phyloP scores from a whole-genome alignment of 2,329 filamentous ascomycete species.

The Ampelomyces quisqualis region DNA sequence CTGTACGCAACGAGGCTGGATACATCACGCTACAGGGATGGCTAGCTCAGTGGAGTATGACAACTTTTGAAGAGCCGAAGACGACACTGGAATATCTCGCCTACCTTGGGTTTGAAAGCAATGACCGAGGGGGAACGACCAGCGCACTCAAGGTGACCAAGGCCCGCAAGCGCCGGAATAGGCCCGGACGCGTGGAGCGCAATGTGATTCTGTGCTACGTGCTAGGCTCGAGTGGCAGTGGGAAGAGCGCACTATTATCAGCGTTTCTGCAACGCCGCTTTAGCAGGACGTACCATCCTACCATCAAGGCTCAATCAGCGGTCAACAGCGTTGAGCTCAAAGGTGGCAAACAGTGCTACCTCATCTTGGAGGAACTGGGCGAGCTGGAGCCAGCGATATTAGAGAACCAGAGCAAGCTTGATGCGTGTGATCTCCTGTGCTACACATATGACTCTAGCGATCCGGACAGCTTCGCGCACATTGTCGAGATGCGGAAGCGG shows the following conservation, averaged over 20 bases:
- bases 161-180: constrained; percentile 78
- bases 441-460: constrained; percentile 97
- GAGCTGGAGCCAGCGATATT: constrained; percentile 93
- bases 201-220: constrained; percentile 95
- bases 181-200: constrained; percentile 82
- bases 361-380: constrained; percentile 92
- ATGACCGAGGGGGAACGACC: constrained; percentile 69
- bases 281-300: constrained; percentile 79
- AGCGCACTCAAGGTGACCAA: constrained; percentile 93
- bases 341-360: constrained; percentile 93
- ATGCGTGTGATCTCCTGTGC: constrained; percentile 90
- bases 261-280: constrained; percentile 90
- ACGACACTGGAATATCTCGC: constrained; percentile 95
- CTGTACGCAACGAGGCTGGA: constrained; percentile 91
- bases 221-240: constrained; percentile 78
- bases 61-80: constrained; percentile 92
- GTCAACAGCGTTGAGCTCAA: constrained; percentile 96
- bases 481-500: constrained; percentile 75
- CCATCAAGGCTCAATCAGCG: constrained; percentile 88
- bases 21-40: constrained; percentile 96
- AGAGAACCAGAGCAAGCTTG: constrained; percentile 85
- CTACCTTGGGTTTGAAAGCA: constrained; percentile 89
- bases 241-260: constrained; percentile 88
- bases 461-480: constrained; percentile 91
- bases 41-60: constrained; percentile 99